Base-by-base conservation (phyloP, 23 red algal species). In the Cyanidiococcus yangmingshanensis region DNA sequence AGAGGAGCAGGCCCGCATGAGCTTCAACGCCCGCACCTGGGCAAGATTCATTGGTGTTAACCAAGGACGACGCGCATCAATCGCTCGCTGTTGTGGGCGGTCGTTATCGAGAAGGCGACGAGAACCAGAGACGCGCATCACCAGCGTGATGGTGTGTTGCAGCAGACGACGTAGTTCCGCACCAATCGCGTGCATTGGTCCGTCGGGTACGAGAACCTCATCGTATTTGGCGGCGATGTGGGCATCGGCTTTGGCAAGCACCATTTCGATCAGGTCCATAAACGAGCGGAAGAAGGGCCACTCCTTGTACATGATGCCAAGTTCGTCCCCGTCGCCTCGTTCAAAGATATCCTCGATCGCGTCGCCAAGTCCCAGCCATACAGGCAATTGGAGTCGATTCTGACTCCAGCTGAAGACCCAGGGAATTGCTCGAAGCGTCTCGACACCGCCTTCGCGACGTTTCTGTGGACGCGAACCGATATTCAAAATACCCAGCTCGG, bases 361-460 rank as follows among this genome's bases (percentile, higher is more conserved):
- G 26, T 80, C 75, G 21, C 94, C 94, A 39, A 92, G 77, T 25
- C 94, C 94, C 27, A 98, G 59, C 94, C 94, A 98, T 0, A 98
- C 94, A 0, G 94, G 94, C 31, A 98, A 76, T 40, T 98, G 94
- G 15, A 91, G 81, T 27, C 94, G 79, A 35, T 88, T 98, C 77
- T 98, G 94, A 37, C 85, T 98, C 94, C 94, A 98, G 0, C 87
- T 88, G 86, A 98, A 98, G n/a, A 98, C 80, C 94, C 94, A 98
- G 1, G 94, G 94, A 59, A 98, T 98, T 33, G 94, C 94, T n/a
- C 94, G 94, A 39, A 98, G 79, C 15, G 94, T 91, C 75, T 98
- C 94, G 2, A 98, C 94, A 54, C 94, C 94, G 38, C 94, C 94
- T 74, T 91, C 94, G 79, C 87, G 86, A 29, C 94, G 82, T 58